Evolutionary conservation across 257 asterid genomes (phyloP).

Genomic region (Penstemon newberryi): DNA sequence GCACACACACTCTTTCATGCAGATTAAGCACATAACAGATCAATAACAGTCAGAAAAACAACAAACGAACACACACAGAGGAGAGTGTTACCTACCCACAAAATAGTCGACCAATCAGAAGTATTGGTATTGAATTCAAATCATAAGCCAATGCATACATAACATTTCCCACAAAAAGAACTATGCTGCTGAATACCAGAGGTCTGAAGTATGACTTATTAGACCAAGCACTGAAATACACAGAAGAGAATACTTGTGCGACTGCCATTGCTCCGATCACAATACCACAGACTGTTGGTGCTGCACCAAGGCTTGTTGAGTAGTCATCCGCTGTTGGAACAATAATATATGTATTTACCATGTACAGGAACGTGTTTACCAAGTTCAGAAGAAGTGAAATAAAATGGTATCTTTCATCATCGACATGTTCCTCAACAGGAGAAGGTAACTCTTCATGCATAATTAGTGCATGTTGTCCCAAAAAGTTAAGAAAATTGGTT

Average conservation of each 20-base stretch:
- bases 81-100: slow-evolving; percentile 69
- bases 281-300: slow-evolving; percentile 94
- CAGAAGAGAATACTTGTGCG: slow-evolving; percentile 95
- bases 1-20: slow-evolving; percentile 5
- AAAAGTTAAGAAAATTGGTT: slow-evolving; percentile 84
- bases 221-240: slow-evolving; percentile 99
- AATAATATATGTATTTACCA: slow-evolving; percentile 94
- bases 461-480: slow-evolving; percentile 98
- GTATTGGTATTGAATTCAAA: slow-evolving; percentile 62
- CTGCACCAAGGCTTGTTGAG: slow-evolving; percentile 95
- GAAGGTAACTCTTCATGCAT: slow-evolving; percentile 92
- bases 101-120: slow-evolving; percentile 77
- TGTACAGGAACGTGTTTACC: slow-evolving; percentile 93
- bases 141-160: slow-evolving; percentile 95
- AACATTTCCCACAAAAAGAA: slow-evolving; percentile 66
- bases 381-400: slow-evolving; percentile 88
- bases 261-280: slow-evolving; percentile 98
- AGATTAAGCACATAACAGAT: slow-evolving; percentile 3
- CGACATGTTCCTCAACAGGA: slow-evolving; percentile 57
- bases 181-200: slow-evolving; percentile 85
- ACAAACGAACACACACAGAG: not conserved
- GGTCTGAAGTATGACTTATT: slow-evolving; percentile 91
- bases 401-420: slow-evolving; percentile 83
- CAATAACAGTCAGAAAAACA: slow-evolving; percentile 5
- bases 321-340: slow-evolving; percentile 99